A percentile compares a stretch with the other conserved stretches of the same genome.
Conservation (phyloP, 345 rosid species). For the Citrus mangshanensis region DNA sequence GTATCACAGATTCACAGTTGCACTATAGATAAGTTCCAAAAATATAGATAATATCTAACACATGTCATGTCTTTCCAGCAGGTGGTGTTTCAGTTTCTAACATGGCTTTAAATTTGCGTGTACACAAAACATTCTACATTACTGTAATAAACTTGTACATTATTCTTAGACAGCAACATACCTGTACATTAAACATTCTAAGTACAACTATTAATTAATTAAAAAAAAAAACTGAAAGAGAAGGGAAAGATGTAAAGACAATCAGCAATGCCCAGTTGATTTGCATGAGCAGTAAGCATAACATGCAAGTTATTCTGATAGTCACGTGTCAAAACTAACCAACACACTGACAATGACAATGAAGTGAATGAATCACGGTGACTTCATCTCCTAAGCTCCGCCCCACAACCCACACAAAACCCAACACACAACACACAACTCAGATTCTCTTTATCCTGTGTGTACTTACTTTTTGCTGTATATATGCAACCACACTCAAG, state of each 20-base stretch:
- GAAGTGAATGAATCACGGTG: constrained; percentile 20
- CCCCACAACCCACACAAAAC: constrained; percentile 8
- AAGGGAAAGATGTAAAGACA: not conserved
- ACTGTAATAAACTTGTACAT: not conserved
- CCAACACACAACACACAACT: not conserved
- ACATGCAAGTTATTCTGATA: constrained; percentile 9
- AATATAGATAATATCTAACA: too few relatives aligned
- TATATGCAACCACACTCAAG: not conserved
- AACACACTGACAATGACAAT: not conserved
- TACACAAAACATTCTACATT: not conserved
- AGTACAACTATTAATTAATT: too few relatives aligned
- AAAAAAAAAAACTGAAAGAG: not conserved
- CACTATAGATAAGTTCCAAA: too few relatives aligned
- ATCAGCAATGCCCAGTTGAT: not conserved
- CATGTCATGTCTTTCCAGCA: not conserved
- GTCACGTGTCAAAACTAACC: not conserved
- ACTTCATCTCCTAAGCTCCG: constrained; percentile 17
- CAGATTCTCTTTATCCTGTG: not conserved
- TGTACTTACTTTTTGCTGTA: not conserved
- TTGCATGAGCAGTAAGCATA: not conserved
- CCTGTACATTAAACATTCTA: not conserved
- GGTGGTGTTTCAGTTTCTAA: not conserved
- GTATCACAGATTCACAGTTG: too few relatives aligned
- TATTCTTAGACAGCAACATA: not conserved
- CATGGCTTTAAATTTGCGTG: not conserved